These are phyloP conservation scores for Colletotrichum eremochloae DNA, from an alignment of 2,329 filamentous ascomycete species.

Conservation along the genomic window DNA sequence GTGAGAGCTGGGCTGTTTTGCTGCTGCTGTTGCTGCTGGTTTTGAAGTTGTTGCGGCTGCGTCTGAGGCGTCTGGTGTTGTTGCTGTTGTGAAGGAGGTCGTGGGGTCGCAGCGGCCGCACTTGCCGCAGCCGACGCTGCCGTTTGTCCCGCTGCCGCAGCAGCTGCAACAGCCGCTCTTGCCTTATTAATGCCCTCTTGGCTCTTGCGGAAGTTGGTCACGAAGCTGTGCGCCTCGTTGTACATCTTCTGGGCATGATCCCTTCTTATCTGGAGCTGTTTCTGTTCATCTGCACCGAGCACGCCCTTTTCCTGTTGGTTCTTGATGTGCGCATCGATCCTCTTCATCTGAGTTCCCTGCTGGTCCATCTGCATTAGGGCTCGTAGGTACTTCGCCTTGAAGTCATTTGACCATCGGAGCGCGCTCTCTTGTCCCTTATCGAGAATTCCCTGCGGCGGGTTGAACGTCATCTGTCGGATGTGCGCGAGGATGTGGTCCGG, in stretches of 20 bases:
- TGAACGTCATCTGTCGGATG: slow-evolving; percentile 62
- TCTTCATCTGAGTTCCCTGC: slow-evolving; percentile 55
- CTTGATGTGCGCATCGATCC: slow-evolving; percentile 58
- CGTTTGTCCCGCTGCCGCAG: slow-evolving; percentile 40
- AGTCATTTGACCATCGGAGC: slow-evolving; percentile 62
- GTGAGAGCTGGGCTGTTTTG: slow-evolving; percentile 42
- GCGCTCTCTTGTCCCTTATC: slow-evolving; percentile 60
- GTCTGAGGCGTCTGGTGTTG: slow-evolving; percentile 27
- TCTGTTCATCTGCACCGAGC: slow-evolving; percentile 60
- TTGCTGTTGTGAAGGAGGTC: slow-evolving; percentile 3
- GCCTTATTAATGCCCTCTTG: slow-evolving; percentile 53
- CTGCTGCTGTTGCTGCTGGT: slow-evolving; percentile 42
- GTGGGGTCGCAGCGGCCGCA: background rate
- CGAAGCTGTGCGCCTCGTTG: slow-evolving; percentile 61
- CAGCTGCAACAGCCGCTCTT: slow-evolving; percentile 44
- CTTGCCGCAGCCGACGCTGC: slow-evolving; percentile 1
- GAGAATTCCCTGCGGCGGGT: slow-evolving; percentile 55
- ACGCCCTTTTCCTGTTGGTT: slow-evolving; percentile 60
- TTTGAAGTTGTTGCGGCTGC: slow-evolving; percentile 31
- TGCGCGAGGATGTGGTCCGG: slow-evolving; percentile 62
- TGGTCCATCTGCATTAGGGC: slow-evolving; percentile 65
- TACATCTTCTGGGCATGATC: slow-evolving; percentile 60
- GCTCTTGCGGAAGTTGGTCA: slow-evolving; percentile 62
- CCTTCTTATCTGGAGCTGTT: slow-evolving; percentile 58
- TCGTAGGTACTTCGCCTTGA: slow-evolving; percentile 61